phyloP scores from a whole-genome alignment of 2,329 filamentous ascomycete genomes.

The Epichloe bromicola region DNA sequence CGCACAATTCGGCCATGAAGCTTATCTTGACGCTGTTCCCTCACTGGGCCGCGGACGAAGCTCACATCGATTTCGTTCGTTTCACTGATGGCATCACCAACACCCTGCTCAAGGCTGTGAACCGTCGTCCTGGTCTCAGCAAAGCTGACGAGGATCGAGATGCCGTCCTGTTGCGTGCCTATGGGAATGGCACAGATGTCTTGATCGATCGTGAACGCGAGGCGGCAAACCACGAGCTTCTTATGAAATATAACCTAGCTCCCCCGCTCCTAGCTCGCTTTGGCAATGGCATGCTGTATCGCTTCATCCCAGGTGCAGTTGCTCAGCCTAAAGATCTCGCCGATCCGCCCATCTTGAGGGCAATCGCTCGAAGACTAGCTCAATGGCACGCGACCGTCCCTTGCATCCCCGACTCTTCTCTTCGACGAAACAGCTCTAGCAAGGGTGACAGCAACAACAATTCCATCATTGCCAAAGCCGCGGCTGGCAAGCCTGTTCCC shows the following conservation, averaged over 20 bases:
- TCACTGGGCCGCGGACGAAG: slow-evolving; percentile 64
- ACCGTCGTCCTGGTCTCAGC: slow-evolving; percentile 52
- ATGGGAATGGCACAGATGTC: slow-evolving; percentile 86
- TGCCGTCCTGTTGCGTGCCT: slow-evolving; percentile 87
- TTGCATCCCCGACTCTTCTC: slow-evolving; percentile 31
- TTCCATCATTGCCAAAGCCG: slow-evolving; percentile 34
- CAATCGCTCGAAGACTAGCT: slow-evolving; percentile 71
- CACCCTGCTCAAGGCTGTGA: slow-evolving; percentile 70
- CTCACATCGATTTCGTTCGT: slow-evolving; percentile 69
- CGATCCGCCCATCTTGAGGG: slow-evolving; percentile 61
- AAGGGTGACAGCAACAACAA: slow-evolving; percentile 22
- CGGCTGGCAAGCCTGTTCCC: slow-evolving; percentile 58
- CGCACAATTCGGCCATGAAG: slow-evolving; percentile 63
- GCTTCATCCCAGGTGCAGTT: slow-evolving; percentile 70
- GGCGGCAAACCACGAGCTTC: slow-evolving; percentile 68
- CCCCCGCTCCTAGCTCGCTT: slow-evolving; percentile 83
- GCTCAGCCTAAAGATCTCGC: slow-evolving; percentile 72
- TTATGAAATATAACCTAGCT: slow-evolving; percentile 72
- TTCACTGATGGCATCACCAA: slow-evolving; percentile 99
- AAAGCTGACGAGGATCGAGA: slow-evolving; percentile 66
- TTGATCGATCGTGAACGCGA: slow-evolving; percentile 90
- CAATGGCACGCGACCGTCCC: slow-evolving; percentile 80
- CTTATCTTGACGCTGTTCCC: slow-evolving; percentile 71
- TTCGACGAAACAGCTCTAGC: slow-evolving; percentile 21
- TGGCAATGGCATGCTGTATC: slow-evolving; percentile 90